Base-by-base conservation (phyloP, 106 monocot species). In the Phalaenopsis aphrodite region DNA sequence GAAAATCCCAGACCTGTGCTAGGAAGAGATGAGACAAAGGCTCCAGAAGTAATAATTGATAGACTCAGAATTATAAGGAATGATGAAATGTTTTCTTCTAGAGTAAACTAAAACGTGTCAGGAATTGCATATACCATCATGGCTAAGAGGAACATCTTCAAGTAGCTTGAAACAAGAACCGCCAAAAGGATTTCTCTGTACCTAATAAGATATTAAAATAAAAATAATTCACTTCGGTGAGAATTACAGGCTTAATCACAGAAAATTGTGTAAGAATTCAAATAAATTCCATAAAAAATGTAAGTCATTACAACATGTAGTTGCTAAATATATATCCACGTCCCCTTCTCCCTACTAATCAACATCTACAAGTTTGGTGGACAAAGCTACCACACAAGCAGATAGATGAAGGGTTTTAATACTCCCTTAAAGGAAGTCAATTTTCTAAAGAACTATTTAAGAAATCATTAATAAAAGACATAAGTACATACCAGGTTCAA, bases 1-100 rank as follows among this genome's bases (percentile, higher is more conserved):
- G 96, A 77, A 93, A 97, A 64, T 97, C 90, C 96, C 96, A 97
- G 23, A 97, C 88, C 96, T 97, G 88, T 61, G 88, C 8, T 78
- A 68, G 43, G 67, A 79, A 77, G 56, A 55, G 69, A 87, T 77
- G 42, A 68, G 66, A 42, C 8, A 75, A 42, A 64, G 43, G 6
- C 43, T 4, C 30, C 76, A 78, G 45, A 67, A 5, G 56, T 38
- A 58, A 67, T 69, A 10, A 19, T 75, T 19, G 49, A 76, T 0
- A 49, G 42, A 49, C 24, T 47, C 18, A 43, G 5, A 74, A 74
- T 18, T 74, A 74, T 36, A 8, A 41, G 7, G 55, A n/a, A 61
- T 81, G 72, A 42, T 64, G 41, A 81, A 74, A 74, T 61, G 21
- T 82, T 41, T 2, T 52, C 52, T 10, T 14, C 52, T 52, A 10